Percentiles rank a stretch among this genome's conserved stretches.
These are phyloP conservation scores for Cochlearia excelsa DNA, from an alignment of 345 rosid genomes.

Conservation along the genomic window DNA sequence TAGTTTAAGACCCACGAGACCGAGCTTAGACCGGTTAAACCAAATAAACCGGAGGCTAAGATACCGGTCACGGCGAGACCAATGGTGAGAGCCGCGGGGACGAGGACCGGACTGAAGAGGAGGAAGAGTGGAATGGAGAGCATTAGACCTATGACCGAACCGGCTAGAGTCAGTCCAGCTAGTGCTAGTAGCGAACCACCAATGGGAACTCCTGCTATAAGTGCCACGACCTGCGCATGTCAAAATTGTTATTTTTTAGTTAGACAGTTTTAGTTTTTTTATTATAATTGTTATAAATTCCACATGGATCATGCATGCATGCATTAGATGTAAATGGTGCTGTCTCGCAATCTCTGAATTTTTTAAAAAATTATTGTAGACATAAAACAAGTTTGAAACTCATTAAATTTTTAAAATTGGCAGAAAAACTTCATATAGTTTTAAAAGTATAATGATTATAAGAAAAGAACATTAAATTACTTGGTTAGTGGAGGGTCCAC, in stretches of 20 bases:
- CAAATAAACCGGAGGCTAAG: slow-evolving; percentile 61
- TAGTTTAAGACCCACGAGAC: slow-evolving; percentile 53
- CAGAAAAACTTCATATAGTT: background rate
- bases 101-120: slow-evolving; percentile 70
- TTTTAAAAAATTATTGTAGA: too few relatives aligned
- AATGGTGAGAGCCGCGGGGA: slow-evolving; percentile 56
- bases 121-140: slow-evolving; percentile 62
- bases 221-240: slow-evolving; percentile 46
- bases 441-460: background rate
- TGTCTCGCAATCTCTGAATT: too few relatives aligned
- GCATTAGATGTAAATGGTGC: too few relatives aligned
- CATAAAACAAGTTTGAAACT: background rate
- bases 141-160: slow-evolving; percentile 55
- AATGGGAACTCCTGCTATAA: slow-evolving; percentile 47
- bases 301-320: too few relatives aligned
- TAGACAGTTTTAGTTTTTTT: too few relatives aligned
- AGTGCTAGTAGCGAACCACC: slow-evolving; percentile 59
- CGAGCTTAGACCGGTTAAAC: slow-evolving; percentile 63
- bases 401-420: background rate
- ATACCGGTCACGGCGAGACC: slow-evolving; percentile 57
- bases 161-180: slow-evolving; percentile 56
- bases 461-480: slow-evolving; percentile 11
- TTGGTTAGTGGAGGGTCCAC: slow-evolving; percentile 34
- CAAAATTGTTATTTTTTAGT: too few relatives aligned
- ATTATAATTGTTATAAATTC: too few relatives aligned